Evolutionary conservation across 2,329 filamentous ascomycete genomes (phyloP), one percentile per base, ranked within the genome.

Genomic region (Elsinoe australis): DNA sequence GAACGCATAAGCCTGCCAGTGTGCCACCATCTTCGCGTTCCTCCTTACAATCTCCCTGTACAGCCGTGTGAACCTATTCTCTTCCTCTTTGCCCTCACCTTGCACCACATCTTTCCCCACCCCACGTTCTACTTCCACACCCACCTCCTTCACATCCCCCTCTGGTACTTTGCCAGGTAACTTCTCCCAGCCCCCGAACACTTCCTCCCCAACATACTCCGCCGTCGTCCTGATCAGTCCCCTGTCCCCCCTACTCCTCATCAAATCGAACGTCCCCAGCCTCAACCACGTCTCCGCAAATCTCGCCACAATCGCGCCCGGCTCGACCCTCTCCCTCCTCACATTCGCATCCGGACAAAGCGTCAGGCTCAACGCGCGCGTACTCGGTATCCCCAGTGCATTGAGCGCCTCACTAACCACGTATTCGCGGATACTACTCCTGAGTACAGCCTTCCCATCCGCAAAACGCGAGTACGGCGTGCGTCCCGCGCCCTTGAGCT

Each of bases 1-100:
- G 69, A 98, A 98, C n/a, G 87, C 92, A 60, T 96, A 96, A 0
- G 87, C 88, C 69, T 98, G 94, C 90, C 92, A 96, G 56, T 83
- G 78, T 8, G 92, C 92, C 1, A 96, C 89, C 0, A 85, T 94
- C 51, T 76, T 73, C 1, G 92, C 92, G 61, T 95, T 98, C 24
- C 86, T 79, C 33, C 87, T 80, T 3, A 82, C 81, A 49, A 98
- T 82, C 59, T 94, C 88, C 28, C 92, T 82, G 64, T 94, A 98
- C 1, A 98, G 70, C 12, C 89, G 77, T 0, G 84, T 74, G 63
- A 92, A 98, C 24, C 90, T 78, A 62, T 98, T 98, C 61, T 95
- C 84, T 51, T 52, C 78, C 3, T 76, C 68, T 2, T 80, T 79
- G 2, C 75, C 66, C 4, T 79, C 74, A 2, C 87, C 87, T 66